Percentiles rank a stretch among this genome's conserved stretches.
Conservation (phyloP, 768 basidiomycete species). For the Multifurca ochricompacta region DNA sequence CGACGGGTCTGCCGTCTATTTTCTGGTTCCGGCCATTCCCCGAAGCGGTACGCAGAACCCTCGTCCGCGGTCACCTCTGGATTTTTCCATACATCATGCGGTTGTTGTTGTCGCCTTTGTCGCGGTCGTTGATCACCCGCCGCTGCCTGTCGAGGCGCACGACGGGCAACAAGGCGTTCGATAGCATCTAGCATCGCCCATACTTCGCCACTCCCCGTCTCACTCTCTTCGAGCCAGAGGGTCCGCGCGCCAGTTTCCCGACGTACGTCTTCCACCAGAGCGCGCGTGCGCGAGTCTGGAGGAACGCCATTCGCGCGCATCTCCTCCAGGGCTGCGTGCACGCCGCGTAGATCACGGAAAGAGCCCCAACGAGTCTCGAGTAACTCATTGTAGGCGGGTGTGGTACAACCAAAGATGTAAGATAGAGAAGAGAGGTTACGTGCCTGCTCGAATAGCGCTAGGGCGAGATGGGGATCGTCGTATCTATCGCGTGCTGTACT, state of each 20-base stretch:
- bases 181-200: conserved; percentile 45
- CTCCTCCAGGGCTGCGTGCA: conserved; percentile 65
- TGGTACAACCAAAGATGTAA: conserved; percentile 86
- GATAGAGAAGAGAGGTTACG: conserved; percentile 65
- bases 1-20: not conserved
- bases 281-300: conserved; percentile 49
- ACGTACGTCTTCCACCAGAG: conserved; percentile 54
- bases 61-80: conserved; percentile 4
- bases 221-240: conserved; percentile 42
- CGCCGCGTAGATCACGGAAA: conserved; percentile 75
- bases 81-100: conserved; percentile 12
- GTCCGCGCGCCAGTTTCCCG: conserved; percentile 52
- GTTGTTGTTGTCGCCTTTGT: not conserved
- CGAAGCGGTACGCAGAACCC: conserved; percentile 8
- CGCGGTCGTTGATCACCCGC: not conserved
- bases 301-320: conserved; percentile 77
- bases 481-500: conserved; percentile 70
- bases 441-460: conserved; percentile 77
- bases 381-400: conserved; percentile 81
- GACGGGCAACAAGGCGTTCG: conserved; percentile 34
- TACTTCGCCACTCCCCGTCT: conserved; percentile 41
- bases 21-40: conserved; percentile 7
- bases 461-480: conserved; percentile 68
- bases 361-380: conserved; percentile 77
- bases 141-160: not conserved